These are phyloP conservation scores for Euphorbia celastroides DNA, from an alignment of 441 rosid genomes.

Conservation along the genomic window DNA sequence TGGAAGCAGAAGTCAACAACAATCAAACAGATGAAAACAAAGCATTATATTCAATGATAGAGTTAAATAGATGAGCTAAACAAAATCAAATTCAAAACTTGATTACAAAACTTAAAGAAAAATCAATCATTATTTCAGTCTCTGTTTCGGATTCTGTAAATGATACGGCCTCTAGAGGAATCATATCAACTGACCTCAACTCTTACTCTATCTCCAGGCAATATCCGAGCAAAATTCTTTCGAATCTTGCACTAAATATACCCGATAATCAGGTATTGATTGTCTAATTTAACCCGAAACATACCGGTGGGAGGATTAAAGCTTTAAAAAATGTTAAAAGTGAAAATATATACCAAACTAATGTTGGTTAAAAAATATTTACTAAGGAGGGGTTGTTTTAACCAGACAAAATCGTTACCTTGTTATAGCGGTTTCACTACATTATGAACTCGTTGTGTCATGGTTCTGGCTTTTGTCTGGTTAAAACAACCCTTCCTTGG, in stretches of 20 bases:
- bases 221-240: slow-evolving; percentile 67
- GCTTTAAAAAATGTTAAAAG: too few relatives aligned
- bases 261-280: slow-evolving; percentile 63
- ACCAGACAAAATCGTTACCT: too few relatives aligned
- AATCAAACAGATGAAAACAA: neutral
- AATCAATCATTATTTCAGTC: slow-evolving; percentile 2
- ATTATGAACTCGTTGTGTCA: too few relatives aligned
- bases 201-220: slow-evolving; percentile 82
- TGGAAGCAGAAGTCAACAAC: neutral
- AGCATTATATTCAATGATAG: neutral
- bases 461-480: too few relatives aligned
- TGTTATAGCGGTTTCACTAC: too few relatives aligned
- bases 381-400: too few relatives aligned
- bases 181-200: slow-evolving; percentile 85
- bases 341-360: too few relatives aligned
- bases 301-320: slow-evolving; percentile 66
- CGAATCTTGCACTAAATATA: slow-evolving; percentile 83
- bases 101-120: neutral
- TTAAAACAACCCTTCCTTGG: too few relatives aligned
- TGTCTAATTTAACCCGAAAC: slow-evolving; percentile 76
- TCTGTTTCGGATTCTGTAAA: slow-evolving; percentile 47
- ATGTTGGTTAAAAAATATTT: too few relatives aligned
- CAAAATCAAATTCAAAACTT: slow-evolving; percentile 1
- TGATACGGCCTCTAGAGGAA: slow-evolving; percentile 69
- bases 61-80: neutral